Evolutionary conservation across 2,329 filamentous ascomycete species (phyloP), one percentile per base, ranked within the genome.

Genomic region (Talaromyces sp.): DNA sequence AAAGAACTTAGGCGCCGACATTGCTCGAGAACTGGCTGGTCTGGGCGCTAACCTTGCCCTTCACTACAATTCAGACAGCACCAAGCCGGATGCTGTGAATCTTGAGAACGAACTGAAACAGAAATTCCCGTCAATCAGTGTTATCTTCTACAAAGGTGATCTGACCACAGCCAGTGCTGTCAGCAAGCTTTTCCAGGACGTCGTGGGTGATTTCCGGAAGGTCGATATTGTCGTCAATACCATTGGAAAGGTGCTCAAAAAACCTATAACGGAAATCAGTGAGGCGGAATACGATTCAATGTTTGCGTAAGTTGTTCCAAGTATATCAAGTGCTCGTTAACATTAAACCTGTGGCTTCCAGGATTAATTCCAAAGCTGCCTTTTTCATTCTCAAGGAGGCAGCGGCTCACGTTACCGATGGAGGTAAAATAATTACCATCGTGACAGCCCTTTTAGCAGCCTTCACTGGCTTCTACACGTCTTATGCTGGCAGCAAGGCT

Each of bases 401-500:
- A 2, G 76, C 78, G 34, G 72, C 72, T 54, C 72, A 80, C 61
- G 73, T 81, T 18, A 59, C 68, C 1, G 77, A 81, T 36, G 78
- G 76, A n/a, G 78, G 79, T 60, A 81, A 79, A 70, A 74, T 81
- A 62, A 78, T 81, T 69, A 79, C 75, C 51, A 77, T 79, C 53
- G 76, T 80, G 33, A 81, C 79, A 3, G 74, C 77, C 1, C 71
- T 81, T 53, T 72, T 81, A 4, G 78, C 75, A 10, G 79, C 78
- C 18, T 81, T 80, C 60, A 81, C 77, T 0, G 75, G 77, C 42
- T 73, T 70, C 64, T 81, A 81, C 63, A 81, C 78, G 0, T 77
- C 75, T 0, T 81, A 82, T 57, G 78, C 78, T 34, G 79, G 78
- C 12, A 77, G 82, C 57, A 87, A 88, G 68, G 84, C 84, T 40